A percentile compares a stretch with the other conserved stretches of the same genome.
Evolutionary conservation across 192 early-diverging fungal genomes (phyloP).

Genomic region (Paraglomus occultum): DNA sequence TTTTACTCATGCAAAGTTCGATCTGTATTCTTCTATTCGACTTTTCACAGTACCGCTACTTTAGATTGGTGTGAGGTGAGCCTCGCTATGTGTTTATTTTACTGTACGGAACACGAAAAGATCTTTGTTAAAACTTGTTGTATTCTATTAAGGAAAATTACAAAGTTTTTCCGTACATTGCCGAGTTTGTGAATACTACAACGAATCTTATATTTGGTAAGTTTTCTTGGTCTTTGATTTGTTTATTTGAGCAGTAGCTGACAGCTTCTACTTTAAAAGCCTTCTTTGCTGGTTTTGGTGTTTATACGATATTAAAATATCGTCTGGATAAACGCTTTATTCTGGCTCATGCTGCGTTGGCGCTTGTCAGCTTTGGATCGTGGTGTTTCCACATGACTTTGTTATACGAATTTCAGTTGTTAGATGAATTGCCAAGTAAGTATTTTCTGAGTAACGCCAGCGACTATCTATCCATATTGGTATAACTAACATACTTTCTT

Average conservation of each 20-base stretch:
- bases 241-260: neutral
- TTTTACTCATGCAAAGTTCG: too few relatives aligned
- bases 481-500: neutral
- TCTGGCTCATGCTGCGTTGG: conserved; percentile 55
- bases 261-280: conserved; percentile 32
- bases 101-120: neutral
- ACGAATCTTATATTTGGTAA: conserved; percentile 65
- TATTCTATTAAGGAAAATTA: conserved; percentile 60
- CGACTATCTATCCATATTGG: neutral
- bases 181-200: conserved; percentile 77
- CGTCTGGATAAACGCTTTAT: conserved; percentile 53
- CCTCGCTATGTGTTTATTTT: neutral
- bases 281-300: conserved; percentile 56
- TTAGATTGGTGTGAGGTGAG: conserved; percentile 78
- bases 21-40: too few relatives aligned
- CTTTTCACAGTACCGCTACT: conserved; percentile 49
- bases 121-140: neutral
- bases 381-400: conserved; percentile 81
- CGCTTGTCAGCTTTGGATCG: conserved; percentile 68
- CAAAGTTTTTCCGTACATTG: conserved; percentile 62
- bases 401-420: conserved; percentile 66
- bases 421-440: conserved; percentile 79
- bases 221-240: neutral
- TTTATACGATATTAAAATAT: conserved; percentile 49
- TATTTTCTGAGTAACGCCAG: neutral